Conservation (phyloP, 306 rosid species). For the Arachis stenosperma region DNA sequence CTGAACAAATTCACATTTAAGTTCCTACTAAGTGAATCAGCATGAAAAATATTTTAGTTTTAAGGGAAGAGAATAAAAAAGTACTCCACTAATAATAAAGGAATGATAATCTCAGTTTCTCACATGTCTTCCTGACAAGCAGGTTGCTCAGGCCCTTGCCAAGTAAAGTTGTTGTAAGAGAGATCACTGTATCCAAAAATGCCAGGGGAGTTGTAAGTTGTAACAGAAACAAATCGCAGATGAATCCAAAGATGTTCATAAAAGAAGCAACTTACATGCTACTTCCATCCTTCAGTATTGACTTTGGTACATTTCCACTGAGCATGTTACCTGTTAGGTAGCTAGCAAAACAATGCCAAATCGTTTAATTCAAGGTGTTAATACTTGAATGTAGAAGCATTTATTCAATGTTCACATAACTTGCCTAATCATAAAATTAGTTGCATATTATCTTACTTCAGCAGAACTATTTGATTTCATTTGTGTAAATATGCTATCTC, state of each 20-base stretch:
- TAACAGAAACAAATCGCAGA: slow-evolving; percentile 33
- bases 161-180: slow-evolving; percentile 77
- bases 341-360: slow-evolving; percentile 48
- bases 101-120: slow-evolving; percentile 33
- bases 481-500: slow-evolving; percentile 3
- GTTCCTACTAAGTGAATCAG: slow-evolving; percentile 54
- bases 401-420: not conserved
- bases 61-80: not conserved
- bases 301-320: slow-evolving; percentile 61
- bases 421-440: not conserved
- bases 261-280: slow-evolving; percentile 62
- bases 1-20: slow-evolving; percentile 67
- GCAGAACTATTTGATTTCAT: not conserved
- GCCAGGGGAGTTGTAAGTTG: slow-evolving; percentile 13
- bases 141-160: slow-evolving; percentile 65
- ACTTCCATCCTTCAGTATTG: slow-evolving; percentile 65
- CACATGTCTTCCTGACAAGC: slow-evolving; percentile 61
- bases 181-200: slow-evolving; percentile 65
- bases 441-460: slow-evolving; percentile 3
- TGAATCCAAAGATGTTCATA: slow-evolving; percentile 3
- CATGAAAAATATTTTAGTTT: slow-evolving; percentile 27
- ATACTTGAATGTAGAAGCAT: slow-evolving; percentile 26
- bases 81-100: not conserved
- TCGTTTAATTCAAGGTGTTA: slow-evolving; percentile 22
- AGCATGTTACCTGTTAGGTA: slow-evolving; percentile 70